Percentiles rank a stretch among this genome's conserved stretches.
These are phyloP conservation scores for Botrytis deweyae DNA, from an alignment of 2,329 filamentous ascomycete species.

Conservation along the genomic window DNA sequence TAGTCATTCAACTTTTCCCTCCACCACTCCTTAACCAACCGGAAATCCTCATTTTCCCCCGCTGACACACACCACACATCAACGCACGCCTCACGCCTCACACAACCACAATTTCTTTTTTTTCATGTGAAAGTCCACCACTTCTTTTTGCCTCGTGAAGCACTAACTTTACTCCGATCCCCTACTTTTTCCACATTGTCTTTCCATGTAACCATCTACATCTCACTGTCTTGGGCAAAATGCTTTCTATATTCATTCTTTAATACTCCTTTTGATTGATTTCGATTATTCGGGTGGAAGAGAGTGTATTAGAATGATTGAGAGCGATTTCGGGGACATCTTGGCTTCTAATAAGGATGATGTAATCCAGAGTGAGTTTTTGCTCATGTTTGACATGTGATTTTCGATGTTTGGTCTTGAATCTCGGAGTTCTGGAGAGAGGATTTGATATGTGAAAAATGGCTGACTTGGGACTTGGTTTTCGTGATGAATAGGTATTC, in stretches of 20 bases:
- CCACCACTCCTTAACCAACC: not conserved
- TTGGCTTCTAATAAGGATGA: constrained; percentile 4
- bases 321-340: not conserved
- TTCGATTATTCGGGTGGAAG: not conserved
- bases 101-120: not conserved
- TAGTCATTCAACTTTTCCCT: not conserved
- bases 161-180: not conserved
- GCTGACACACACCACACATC: not conserved
- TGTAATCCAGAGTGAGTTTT: constrained; percentile 35
- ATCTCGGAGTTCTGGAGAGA: not conserved
- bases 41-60: not conserved
- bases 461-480: not conserved
- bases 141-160: not conserved
- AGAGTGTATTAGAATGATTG: constrained; percentile 14
- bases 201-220: constrained; percentile 1
- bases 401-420: not conserved
- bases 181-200: not conserved
- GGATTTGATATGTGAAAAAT: not conserved
- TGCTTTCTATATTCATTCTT: not conserved
- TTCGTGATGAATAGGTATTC: constrained; percentile 32
- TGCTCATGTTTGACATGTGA: constrained; percentile 36
- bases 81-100: not conserved
- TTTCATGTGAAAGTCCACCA: constrained; percentile 9
- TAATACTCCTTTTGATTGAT: not conserved
- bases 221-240: constrained; percentile 5